phyloP scores from a whole-genome alignment of 768 basidiomycete species.

The Termitomyces sp. region DNA sequence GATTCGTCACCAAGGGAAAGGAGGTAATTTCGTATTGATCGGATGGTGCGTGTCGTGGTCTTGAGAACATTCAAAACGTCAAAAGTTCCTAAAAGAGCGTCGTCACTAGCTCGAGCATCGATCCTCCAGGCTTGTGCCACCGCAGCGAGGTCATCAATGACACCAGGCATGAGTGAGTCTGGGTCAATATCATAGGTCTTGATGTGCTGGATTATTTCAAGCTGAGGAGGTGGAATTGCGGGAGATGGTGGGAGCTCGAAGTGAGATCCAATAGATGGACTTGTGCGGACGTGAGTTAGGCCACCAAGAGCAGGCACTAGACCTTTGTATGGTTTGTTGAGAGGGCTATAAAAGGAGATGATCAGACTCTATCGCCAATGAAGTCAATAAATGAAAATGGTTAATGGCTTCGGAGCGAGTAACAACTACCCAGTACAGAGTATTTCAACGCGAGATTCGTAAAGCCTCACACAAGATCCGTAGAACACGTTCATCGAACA shows the following conservation, averaged over 20 bases:
- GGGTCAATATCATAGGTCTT: slow-evolving; percentile 72
- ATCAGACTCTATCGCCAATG: slow-evolving; percentile 1
- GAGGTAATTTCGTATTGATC: slow-evolving; percentile 80
- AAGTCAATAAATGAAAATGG: background rate
- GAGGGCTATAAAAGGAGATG: slow-evolving; percentile 21
- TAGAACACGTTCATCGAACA: background rate
- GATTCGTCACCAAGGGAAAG: slow-evolving; percentile 77
- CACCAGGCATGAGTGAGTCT: slow-evolving; percentile 69
- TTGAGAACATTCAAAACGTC: slow-evolving; percentile 73
- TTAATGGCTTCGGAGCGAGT: background rate
- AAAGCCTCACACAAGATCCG: background rate
- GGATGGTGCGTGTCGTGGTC: slow-evolving; percentile 74
- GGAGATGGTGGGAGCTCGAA: slow-evolving; percentile 74
- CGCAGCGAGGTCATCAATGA: slow-evolving; percentile 66
- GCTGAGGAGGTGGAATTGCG: slow-evolving; percentile 39
- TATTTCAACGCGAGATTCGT: background rate
- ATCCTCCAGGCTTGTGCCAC: slow-evolving; percentile 65
- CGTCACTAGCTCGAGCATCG: slow-evolving; percentile 20
- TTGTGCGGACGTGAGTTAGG: slow-evolving; percentile 36
- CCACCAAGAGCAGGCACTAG: slow-evolving; percentile 78
- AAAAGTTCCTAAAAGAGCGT: slow-evolving; percentile 19
- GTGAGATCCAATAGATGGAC: slow-evolving; percentile 37
- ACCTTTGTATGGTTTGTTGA: slow-evolving; percentile 51
- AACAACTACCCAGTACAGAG: background rate
- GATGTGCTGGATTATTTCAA: slow-evolving; percentile 48